A percentile compares a stretch with the other conserved stretches of the same genome.
Conservation (phyloP, 2,329 filamentous ascomycete species). For the Botrytis tulipae region DNA sequence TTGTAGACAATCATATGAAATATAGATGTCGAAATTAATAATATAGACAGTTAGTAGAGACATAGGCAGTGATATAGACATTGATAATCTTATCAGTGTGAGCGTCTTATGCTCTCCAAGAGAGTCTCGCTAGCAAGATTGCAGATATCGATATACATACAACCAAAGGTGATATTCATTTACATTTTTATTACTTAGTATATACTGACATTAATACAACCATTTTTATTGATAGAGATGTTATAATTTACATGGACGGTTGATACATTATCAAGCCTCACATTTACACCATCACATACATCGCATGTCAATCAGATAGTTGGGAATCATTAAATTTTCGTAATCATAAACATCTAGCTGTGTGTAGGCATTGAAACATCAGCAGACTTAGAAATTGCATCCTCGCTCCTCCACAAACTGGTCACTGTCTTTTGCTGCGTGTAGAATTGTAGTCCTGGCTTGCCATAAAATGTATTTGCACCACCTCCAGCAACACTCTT, state of each 20-base stretch:
- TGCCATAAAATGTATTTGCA: constrained; percentile 91
- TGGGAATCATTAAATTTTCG: constrained; percentile 13
- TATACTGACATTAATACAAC: neutral
- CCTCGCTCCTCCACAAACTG: constrained; percentile 80
- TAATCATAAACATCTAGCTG: constrained; percentile 8
- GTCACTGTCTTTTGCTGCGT: constrained; percentile 98
- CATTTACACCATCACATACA: neutral
- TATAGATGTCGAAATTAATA: no score
- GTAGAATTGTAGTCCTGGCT: constrained; percentile 89
- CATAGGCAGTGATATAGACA: neutral
- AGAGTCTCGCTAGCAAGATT: no score
- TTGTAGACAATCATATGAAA: neutral
- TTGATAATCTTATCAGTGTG: no score
- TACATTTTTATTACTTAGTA: neutral
- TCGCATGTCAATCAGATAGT: neutral
- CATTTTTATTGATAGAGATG: neutral
- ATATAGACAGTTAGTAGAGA: neutral
- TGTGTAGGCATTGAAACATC: constrained; percentile 84
- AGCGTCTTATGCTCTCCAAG: no score
- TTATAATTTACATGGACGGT: neutral
- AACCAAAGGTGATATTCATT: neutral
- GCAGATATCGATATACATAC: neutral
- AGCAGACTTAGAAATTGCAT: constrained; percentile 82
- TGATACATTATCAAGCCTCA: neutral
- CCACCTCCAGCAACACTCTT: constrained; percentile 89